Evolutionary conservation across 2,329 filamentous ascomycete genomes (phyloP).

Genomic region (Pezicula radicicola): DNA sequence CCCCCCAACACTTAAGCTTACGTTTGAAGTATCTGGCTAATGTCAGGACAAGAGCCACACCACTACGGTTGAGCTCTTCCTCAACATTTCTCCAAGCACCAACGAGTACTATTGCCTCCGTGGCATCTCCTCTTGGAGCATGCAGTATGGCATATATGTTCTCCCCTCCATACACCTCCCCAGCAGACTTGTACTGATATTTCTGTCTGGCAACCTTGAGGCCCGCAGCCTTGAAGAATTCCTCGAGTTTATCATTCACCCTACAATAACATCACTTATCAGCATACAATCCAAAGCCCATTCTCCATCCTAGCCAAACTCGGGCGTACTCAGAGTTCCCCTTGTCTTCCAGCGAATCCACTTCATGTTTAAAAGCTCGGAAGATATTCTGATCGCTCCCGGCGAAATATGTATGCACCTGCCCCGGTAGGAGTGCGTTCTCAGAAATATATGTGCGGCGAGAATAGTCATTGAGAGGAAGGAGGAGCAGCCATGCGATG

Average conservation of each 20-base stretch:
- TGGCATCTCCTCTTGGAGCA: conserved; percentile 91
- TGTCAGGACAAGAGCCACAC: conserved; percentile 81
- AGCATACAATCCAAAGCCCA: conserved; percentile 28
- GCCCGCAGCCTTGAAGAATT: conserved; percentile 73
- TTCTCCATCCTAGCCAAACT: neutral
- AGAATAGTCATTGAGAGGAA: conserved; percentile 89
- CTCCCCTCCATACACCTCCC: conserved; percentile 71
- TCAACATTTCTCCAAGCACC: conserved; percentile 85
- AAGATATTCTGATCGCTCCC: conserved; percentile 96
- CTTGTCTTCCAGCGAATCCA: conserved; percentile 58
- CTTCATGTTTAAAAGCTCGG: conserved; percentile 82
- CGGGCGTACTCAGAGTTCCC: conserved; percentile 48
- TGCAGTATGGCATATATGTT: conserved; percentile 94
- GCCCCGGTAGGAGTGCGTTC: conserved; percentile 90
- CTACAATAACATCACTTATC: conserved; percentile 30
- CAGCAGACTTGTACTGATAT: conserved; percentile 80
- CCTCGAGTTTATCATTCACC: conserved; percentile 68
- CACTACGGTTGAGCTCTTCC: conserved; percentile 77
- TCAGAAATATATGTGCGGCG: conserved; percentile 94
- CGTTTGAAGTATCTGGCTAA: conserved; percentile 93
- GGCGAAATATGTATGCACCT: conserved; percentile 96
- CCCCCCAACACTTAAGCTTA: conserved; percentile 26
- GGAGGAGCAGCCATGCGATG: conserved; percentile 82
- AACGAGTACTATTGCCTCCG: conserved; percentile 91
- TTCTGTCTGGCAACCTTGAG: conserved; percentile 86